phyloP scores from a whole-genome alignment of 2,329 filamentous ascomycete genomes.

The Aspergillus sojae region DNA sequence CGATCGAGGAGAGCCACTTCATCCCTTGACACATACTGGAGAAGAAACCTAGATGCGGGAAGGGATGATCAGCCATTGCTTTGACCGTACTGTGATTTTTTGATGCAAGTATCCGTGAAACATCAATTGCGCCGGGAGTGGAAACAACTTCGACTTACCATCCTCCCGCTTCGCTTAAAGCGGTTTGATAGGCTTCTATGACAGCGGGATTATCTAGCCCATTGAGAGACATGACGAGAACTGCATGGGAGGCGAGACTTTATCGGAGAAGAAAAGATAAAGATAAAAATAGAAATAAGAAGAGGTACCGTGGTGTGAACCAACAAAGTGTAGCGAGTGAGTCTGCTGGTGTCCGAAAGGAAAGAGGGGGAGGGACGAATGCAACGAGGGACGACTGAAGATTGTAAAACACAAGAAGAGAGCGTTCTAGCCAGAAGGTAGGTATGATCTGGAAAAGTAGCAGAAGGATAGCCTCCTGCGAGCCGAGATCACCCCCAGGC shows the following conservation, averaged over 20 bases:
- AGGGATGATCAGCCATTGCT: not conserved
- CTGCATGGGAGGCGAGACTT: constrained; percentile 35
- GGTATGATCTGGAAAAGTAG: constrained; percentile 3
- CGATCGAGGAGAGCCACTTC: constrained; percentile 76
- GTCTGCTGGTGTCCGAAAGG: constrained; percentile 2
- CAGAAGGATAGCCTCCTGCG: constrained; percentile 6
- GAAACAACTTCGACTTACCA: constrained; percentile 67
- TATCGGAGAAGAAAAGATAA: not conserved
- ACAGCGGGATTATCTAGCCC: constrained; percentile 81
- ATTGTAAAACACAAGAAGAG: constrained; percentile 1
- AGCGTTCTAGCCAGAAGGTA: not conserved
- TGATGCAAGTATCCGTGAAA: not conserved
- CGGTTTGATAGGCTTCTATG: constrained; percentile 80
- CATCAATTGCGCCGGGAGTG: constrained; percentile 12
- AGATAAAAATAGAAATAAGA: constrained; percentile 2
- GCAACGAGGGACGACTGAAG: constrained; percentile 7
- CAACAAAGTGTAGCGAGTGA: not conserved
- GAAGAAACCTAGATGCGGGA: constrained; percentile 72
- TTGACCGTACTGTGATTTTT: not conserved
- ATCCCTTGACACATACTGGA: constrained; percentile 89
- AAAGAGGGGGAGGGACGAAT: constrained; percentile 16
- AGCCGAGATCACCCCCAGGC: constrained; percentile 15
- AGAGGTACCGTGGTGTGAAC: not conserved
- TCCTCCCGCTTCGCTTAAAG: constrained; percentile 82
- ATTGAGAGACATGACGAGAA: constrained; percentile 82